Evolutionary conservation across 2,329 filamentous ascomycete genomes (phyloP).

Genomic region (Cladophialophora chaetospira): DNA sequence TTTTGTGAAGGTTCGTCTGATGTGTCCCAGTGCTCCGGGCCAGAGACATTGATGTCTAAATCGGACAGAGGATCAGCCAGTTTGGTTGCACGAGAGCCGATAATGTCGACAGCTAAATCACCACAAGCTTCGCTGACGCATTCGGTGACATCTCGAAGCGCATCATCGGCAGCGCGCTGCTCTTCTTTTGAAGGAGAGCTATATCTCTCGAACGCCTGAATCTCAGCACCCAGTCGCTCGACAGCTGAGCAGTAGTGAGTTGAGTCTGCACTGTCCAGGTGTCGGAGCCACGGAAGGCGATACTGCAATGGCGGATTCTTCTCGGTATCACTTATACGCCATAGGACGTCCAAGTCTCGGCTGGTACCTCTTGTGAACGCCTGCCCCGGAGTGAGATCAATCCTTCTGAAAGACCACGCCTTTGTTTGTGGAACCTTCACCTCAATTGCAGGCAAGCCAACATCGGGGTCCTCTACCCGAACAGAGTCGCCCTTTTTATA

Average conservation of each 20-base stretch:
- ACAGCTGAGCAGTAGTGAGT: constrained; percentile 5
- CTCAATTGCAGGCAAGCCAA: neutral
- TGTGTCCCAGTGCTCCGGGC: constrained; percentile 4
- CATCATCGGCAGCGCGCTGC: constrained; percentile 34
- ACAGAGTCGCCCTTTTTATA: neutral
- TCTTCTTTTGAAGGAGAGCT: constrained; percentile 49
- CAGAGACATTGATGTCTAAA: constrained; percentile 50
- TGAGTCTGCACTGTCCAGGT: neutral
- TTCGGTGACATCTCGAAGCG: constrained; percentile 37
- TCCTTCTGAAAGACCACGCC: neutral
- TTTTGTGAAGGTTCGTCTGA: constrained; percentile 8
- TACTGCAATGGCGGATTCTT: neutral
- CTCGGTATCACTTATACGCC: constrained; percentile 17
- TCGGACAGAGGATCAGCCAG: constrained; percentile 57
- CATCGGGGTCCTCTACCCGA: neutral
- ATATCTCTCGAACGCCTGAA: constrained; percentile 49
- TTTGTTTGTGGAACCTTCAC: neutral
- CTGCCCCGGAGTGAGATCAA: neutral
- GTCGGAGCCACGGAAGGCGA: constrained; percentile 24
- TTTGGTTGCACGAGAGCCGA: constrained; percentile 58
- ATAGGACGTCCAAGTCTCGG: constrained; percentile 19
- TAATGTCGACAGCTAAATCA: constrained; percentile 43
- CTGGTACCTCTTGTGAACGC: constrained; percentile 20
- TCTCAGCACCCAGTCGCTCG: constrained; percentile 47
- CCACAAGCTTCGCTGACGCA: constrained; percentile 36